Evolutionary conservation across 2,329 filamentous ascomycete species (phyloP).

Genomic region (Colletotrichum kahawae): DNA sequence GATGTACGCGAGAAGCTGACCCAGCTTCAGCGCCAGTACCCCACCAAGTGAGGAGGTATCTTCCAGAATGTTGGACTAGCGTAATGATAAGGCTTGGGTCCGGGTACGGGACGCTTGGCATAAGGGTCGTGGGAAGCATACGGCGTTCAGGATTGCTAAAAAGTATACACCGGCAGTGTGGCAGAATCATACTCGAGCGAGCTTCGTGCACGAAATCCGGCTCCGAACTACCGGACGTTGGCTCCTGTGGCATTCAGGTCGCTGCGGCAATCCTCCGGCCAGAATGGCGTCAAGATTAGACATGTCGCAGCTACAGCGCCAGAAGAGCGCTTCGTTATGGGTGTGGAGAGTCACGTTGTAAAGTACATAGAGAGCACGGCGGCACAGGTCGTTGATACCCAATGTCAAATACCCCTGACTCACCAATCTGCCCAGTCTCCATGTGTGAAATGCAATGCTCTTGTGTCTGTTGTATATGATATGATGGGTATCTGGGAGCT

Average conservation of each 20-base stretch:
- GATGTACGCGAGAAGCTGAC: slow-evolving; percentile 27
- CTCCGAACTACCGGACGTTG: neutral
- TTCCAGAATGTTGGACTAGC: neutral
- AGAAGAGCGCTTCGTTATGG: neutral
- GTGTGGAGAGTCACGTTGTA: neutral
- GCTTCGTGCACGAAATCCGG: neutral
- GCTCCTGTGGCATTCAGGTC: neutral
- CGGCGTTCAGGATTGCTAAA: slow-evolving; percentile 18
- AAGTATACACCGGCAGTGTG: slow-evolving; percentile 2
- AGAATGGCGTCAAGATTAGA: neutral
- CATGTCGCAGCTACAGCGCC: neutral
- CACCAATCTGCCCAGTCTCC: neutral
- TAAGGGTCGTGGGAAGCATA: neutral
- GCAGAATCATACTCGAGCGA: neutral
- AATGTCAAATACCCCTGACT: neutral
- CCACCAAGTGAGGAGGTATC: slow-evolving; percentile 33
- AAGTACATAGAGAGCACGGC: neutral
- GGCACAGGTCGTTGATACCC: slow-evolving; percentile 12
- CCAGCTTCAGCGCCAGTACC: slow-evolving; percentile 25
- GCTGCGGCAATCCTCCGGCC: neutral
- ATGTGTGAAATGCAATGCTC: neutral
- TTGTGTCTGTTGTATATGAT: neutral
- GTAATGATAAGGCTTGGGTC: neutral
- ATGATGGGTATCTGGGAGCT: slow-evolving; percentile 19
- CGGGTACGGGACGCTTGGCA: neutral